Evolutionary conservation across 2,329 filamentous ascomycete species (phyloP).

Genomic region (Mycocentrospora acerina): DNA sequence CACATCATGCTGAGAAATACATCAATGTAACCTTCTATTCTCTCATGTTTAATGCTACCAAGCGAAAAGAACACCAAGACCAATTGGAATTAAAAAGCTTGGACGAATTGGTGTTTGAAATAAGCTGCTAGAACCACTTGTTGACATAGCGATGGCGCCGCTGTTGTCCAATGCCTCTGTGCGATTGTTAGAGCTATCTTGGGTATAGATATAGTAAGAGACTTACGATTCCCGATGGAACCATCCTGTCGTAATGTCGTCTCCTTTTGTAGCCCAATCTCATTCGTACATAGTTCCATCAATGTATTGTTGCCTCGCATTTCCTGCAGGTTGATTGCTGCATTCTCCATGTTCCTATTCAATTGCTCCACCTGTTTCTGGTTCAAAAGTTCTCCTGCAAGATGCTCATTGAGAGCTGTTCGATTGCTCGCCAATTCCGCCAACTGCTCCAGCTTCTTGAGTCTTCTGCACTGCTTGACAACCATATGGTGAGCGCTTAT

Average conservation of each 20-base stretch:
- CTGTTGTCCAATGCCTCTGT: constrained; percentile 11
- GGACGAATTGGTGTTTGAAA: too few species aligned
- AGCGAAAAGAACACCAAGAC: too few species aligned
- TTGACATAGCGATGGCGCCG: constrained; percentile 11
- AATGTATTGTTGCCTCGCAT: constrained; percentile 30
- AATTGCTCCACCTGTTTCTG: constrained; percentile 24
- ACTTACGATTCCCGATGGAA: constrained; percentile 8
- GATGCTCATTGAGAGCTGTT: constrained; percentile 13
- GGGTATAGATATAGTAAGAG: neutral
- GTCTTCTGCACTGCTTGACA: constrained; percentile 19
- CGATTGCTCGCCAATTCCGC: constrained; percentile 24
- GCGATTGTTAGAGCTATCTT: constrained; percentile 5
- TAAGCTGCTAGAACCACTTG: constrained; percentile 5
- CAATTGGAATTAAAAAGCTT: too few species aligned
- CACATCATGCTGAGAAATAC: too few species aligned
- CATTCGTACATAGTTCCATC: constrained; percentile 15
- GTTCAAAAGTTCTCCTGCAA: constrained; percentile 18
- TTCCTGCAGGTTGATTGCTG: constrained; percentile 23
- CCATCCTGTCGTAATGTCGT: constrained; percentile 5
- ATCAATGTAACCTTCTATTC: too few species aligned
- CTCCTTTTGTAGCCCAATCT: constrained; percentile 4
- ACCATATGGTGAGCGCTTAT: constrained; percentile 24
- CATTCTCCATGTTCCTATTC: constrained; percentile 27
- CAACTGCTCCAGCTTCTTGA: constrained; percentile 22
- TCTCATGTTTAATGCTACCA: too few species aligned